Evolutionary conservation across 2,329 filamentous ascomycete genomes (phyloP), one percentile per base, ranked within the genome.

Genomic region (Colletotrichum neosansevieriae): DNA sequence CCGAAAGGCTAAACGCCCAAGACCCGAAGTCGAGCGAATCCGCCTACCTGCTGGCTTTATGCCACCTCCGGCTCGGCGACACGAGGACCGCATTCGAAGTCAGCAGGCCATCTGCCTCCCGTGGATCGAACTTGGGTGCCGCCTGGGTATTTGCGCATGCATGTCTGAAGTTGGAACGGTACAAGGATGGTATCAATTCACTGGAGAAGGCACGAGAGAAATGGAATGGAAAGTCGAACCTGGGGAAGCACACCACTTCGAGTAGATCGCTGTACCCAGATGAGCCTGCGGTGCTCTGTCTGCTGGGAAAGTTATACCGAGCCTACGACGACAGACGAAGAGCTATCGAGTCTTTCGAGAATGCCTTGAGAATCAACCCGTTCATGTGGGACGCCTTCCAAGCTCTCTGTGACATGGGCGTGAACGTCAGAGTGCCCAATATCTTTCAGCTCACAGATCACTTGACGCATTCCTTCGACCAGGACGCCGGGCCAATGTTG

Each of bases 361-460:
- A 97, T 69, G 89, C 94, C 6, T 82, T 99, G 74, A 97, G 94
- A 80, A 79, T 90, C 62, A 99, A 98, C 75, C 94, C 96, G 1
- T 95, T 98, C 79, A 96, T 97, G 88, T 99, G 96, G 96, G 96
- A 99, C 83, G 94, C 95, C 0, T 98, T 98, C 75, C 90, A 91
- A 21, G 91, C 89, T 15, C 86, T 99, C 7, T 97, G 94, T 77
- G 94, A 98, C 76, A 93, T 88, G 90, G 93, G 93, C 4, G 91
- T 94, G 50, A 90, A 90, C 72, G 86, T 98, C 62, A 90, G 92
- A 63, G 89, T 96, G 10, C 87, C 90, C 29, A 97, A 97, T 75
- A 92, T 98, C 70, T 99, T 97, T 82, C 94, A 90, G 76, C 82
- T 92, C 73, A 93, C 87, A 69, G 86, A 89, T 19, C 70, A 76